A percentile compares a stretch with the other conserved stretches of the same genome.
These are phyloP conservation scores for Leersia perrieri DNA, from an alignment of 176 grass and related monocot species.

Conservation along the genomic window DNA sequence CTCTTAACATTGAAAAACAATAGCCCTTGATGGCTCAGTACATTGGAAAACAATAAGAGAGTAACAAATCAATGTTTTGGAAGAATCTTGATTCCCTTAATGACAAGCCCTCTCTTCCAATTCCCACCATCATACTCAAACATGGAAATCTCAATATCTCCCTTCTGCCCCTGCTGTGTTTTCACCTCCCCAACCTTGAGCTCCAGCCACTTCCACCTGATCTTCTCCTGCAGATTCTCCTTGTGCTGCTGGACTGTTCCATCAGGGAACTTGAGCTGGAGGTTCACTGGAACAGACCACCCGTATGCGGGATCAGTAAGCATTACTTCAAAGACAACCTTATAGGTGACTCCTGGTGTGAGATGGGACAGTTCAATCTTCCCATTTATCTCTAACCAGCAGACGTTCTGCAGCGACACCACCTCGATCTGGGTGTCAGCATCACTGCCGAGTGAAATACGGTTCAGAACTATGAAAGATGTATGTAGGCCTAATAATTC, in stretches of 20 bases:
- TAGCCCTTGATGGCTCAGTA: too few relatives aligned
- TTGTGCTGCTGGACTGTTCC: conserved; percentile 31
- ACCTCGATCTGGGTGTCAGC: conserved; percentile 28
- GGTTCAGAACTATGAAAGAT: background rate
- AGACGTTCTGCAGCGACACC: conserved; percentile 36
- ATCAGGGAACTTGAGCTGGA: conserved; percentile 46
- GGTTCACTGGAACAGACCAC: conserved; percentile 39
- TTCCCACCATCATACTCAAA: conserved; percentile 29
- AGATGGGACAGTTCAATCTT: conserved; percentile 47
- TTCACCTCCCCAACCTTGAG: conserved; percentile 42
- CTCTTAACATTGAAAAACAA: background rate
- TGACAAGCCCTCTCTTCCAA: conserved; percentile 53
- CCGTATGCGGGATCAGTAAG: conserved; percentile 11
- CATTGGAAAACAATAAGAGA: background rate
- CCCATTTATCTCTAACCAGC: conserved; percentile 60
- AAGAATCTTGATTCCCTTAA: conserved; percentile 47
- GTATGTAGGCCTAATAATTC: background rate
- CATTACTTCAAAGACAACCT: conserved; percentile 33
- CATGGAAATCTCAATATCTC: conserved; percentile 48
- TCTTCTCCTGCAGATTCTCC: conserved; percentile 44
- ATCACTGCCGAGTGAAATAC: background rate
- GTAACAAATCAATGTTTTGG: conserved; percentile 27
- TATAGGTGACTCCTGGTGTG: conserved; percentile 40
- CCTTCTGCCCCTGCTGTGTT: conserved; percentile 26
- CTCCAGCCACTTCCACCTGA: conserved; percentile 24